A percentile compares a stretch with the other conserved stretches of the same genome.
phyloP scores from a whole-genome alignment of 768 basidiomycete genomes.

The Auriscalpium vulgare region DNA sequence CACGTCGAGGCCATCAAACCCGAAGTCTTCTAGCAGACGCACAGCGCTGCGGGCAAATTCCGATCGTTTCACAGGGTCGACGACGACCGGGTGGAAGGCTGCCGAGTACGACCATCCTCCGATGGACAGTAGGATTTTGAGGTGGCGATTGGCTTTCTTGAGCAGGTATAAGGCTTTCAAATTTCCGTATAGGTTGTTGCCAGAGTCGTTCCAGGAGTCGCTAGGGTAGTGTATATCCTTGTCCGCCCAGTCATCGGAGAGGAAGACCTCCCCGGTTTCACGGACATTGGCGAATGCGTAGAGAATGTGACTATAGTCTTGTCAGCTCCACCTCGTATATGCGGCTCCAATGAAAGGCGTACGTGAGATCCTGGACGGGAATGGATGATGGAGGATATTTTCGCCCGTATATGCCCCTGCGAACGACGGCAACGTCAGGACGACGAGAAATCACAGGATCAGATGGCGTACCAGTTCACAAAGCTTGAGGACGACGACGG shows the following conservation, averaged over 20 bases:
- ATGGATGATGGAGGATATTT: conserved; percentile 85
- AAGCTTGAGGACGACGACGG: conserved; percentile 37
- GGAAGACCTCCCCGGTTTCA: conserved; percentile 77
- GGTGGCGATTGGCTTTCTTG: conserved; percentile 77
- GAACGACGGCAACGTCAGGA: background rate
- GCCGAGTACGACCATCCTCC: conserved; percentile 95
- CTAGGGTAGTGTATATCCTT: conserved; percentile 94
- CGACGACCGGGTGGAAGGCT: conserved; percentile 77
- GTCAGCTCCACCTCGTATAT: conserved; percentile 3
- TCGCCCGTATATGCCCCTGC: conserved; percentile 90
- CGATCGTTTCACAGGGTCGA: conserved; percentile 49
- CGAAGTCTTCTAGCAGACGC: conserved; percentile 81
- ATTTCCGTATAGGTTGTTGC: conserved; percentile 91
- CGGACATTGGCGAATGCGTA: conserved; percentile 91
- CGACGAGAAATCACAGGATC: background rate
- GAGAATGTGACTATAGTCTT: conserved; percentile 60
- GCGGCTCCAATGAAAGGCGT: conserved; percentile 19
- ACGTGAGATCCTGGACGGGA: conserved; percentile 83
- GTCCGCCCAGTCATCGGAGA: conserved; percentile 94
- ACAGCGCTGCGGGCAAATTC: conserved; percentile 80
- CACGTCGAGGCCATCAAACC: conserved; percentile 85
- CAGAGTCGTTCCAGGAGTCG: conserved; percentile 90
- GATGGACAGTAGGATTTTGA: conserved; percentile 80
- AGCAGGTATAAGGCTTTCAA: conserved; percentile 89
- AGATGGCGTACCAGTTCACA: conserved; percentile 56